Evolutionary conservation across 2,329 filamentous ascomycete genomes (phyloP).

Genomic region (Cryphonectria nitschkei): DNA sequence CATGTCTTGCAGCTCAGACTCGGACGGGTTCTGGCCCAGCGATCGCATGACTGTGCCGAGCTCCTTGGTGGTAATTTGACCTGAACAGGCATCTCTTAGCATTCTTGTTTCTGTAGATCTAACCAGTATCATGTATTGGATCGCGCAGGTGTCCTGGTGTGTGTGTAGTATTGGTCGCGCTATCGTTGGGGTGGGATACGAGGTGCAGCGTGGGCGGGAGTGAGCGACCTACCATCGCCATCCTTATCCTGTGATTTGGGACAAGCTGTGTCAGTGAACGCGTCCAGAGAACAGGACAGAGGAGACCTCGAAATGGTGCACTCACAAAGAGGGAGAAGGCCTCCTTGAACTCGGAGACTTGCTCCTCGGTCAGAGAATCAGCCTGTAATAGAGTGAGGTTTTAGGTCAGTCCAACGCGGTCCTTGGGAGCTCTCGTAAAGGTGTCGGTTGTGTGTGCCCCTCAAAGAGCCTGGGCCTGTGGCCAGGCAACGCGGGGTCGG

Average conservation of each 20-base stretch:
- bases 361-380: constrained; percentile 98
- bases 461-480: constrained; percentile 12
- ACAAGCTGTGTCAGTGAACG: constrained; percentile 28
- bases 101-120: constrained; percentile 11
- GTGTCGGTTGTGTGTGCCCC: constrained; percentile 22
- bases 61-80: constrained; percentile 91
- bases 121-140: not conserved
- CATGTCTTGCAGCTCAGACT: constrained; percentile 91
- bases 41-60: constrained; percentile 90
- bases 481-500: constrained; percentile 23
- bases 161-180: constrained; percentile 9
- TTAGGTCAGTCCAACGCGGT: constrained; percentile 30
- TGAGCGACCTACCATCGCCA: constrained; percentile 73
- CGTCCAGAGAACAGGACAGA: constrained; percentile 12
- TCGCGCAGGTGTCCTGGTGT: not conserved
- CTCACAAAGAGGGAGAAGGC: constrained; percentile 99
- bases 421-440: constrained; percentile 15
- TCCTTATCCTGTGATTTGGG: constrained; percentile 74
- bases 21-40: constrained; percentile 85
- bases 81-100: constrained; percentile 49
- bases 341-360: constrained; percentile 99
- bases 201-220: constrained; percentile 13
- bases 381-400: constrained; percentile 59
- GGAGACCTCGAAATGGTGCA: constrained; percentile 27
- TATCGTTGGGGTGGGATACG: constrained; percentile 19